Evolutionary conservation across 805 yeast species (phyloP), one percentile per base, ranked within the genome.

Genomic region (Lachancea kluyveri): DNA sequence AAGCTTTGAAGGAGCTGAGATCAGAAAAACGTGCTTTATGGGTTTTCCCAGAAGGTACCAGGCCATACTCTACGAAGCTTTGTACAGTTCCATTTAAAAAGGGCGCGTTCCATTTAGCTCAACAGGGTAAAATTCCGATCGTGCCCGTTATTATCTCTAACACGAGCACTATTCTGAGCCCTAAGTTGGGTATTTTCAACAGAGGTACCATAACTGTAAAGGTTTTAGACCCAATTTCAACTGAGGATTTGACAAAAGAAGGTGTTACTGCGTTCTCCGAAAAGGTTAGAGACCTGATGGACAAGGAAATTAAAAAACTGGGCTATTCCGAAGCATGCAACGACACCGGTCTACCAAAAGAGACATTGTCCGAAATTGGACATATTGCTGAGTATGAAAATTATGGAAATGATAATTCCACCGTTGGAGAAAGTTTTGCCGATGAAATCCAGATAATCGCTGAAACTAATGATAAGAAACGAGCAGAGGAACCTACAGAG

Each of bases 101-200:
- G 56, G 99, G 99, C 34, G 96, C 97, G 0, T 92, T 92, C 77
- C 96, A 92, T 60, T 70, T 92, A 52, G 99, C 99, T 6, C 81
- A 83, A 41, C 95, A 87, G 60, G 94, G 94, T 5, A 76, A 75
- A 24, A 77, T 90, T 21, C 97, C 97, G 13, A 67, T 92, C 30
- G 74, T 92, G 15, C 98, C 99, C 6, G 66, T 82, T 30, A 94
- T 85, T 9, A 86, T 85, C 8, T 74, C 90, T 18, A 92, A 92
- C 64, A 84, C 94, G 33, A 77, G 94, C 3, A 70, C 75, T 18
- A 57, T 92, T 28, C 71, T 83, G 63, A 72, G 74, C 50, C 59
- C 80, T 30, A 71, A 70, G 41, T 59, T 67, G 26, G 71, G 71
- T 38, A 68, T 74, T n/a, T 85, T 90, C 58, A 76, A 78, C 46